Evolutionary conservation across 2,329 filamentous ascomycete genomes (phyloP).

Genomic region (Fusarium sambucinum): DNA sequence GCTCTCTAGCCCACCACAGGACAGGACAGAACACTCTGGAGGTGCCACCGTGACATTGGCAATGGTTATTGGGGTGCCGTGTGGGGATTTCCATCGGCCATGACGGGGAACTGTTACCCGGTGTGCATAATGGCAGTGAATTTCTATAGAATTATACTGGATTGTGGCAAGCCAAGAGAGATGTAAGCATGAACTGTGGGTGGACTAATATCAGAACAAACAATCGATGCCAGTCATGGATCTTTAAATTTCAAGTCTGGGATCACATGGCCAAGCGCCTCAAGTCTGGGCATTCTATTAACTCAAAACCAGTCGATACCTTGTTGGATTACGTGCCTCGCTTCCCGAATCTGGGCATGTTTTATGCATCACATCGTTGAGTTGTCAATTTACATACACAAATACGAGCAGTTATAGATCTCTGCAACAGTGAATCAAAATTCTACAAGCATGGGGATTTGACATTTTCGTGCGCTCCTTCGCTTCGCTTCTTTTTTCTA

Average conservation of each 20-base stretch:
- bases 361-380: neutral
- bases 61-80: slow-evolving; percentile 23
- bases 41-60: slow-evolving; percentile 40
- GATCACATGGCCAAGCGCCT: slow-evolving; percentile 1
- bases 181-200: slow-evolving; percentile 4
- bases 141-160: neutral
- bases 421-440: neutral
- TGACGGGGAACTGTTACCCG: slow-evolving; percentile 3
- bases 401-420: neutral
- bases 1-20: neutral
- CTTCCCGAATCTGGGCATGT: neutral
- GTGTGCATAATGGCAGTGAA: neutral
- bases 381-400: neutral
- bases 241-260: neutral
- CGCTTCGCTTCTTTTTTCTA: slow-evolving; percentile 8
- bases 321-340: slow-evolving; percentile 1
- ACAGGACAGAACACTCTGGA: slow-evolving; percentile 38
- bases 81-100: slow-evolving; percentile 32
- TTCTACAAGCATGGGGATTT: neutral
- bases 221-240: neutral
- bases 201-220: neutral
- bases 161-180: slow-evolving; percentile 1
- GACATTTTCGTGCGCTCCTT: neutral
- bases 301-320: slow-evolving; percentile 4
- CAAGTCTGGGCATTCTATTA: slow-evolving; percentile 9